Evolutionary conservation across 371 early-diverging fungal species (phyloP), one percentile per base, ranked within the genome.

Genomic region (Dichotomocladium elegans): DNA sequence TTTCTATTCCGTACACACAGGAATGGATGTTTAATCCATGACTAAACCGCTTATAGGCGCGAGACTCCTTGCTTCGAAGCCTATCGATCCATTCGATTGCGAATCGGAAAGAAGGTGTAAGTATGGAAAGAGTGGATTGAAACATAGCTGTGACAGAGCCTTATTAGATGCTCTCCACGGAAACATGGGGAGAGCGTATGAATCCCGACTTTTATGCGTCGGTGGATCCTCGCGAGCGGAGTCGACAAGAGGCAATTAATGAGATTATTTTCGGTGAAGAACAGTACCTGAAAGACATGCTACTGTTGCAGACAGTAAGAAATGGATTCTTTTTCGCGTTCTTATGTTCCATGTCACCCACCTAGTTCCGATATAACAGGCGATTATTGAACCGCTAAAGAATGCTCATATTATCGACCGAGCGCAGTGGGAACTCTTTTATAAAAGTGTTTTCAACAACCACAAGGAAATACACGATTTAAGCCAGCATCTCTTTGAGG

Each of bases 221-320:
- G 1, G 72, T 89, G 1, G 82, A 87, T 5, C 69, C 81, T 19
- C 61, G 74, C 12, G 95, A 94, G 64, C 79, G 80, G 55, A 87
- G 86, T 55, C 83, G 94, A 0, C 95, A 95, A 61, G 93, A 95
- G 61, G 85, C 85, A 33, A 88, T 95, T 48, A 93, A 85, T 64
- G 95, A 95, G 68, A 58, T 93, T 45, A 85, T 94, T 28, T 76
- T 87, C 43, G 87, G 87, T 8, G 94, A 94, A 63, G 82, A 82
- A 52, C 89, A 91, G 61, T 94, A 85, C 66, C 87, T 90, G 27
- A 78, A 79, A 34, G 95, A 94, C 58, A 27, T 74, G 44, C 43
- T 51, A 4, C 27, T 68, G 1, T 15, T 72, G 31, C 53, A 55
- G 11, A 51, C 59, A 51, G 40, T 46, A 29, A 31, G 31, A 4